Conservation (phyloP, 108 stramenopile species). For the Nannochloropsis gaditana region DNA sequence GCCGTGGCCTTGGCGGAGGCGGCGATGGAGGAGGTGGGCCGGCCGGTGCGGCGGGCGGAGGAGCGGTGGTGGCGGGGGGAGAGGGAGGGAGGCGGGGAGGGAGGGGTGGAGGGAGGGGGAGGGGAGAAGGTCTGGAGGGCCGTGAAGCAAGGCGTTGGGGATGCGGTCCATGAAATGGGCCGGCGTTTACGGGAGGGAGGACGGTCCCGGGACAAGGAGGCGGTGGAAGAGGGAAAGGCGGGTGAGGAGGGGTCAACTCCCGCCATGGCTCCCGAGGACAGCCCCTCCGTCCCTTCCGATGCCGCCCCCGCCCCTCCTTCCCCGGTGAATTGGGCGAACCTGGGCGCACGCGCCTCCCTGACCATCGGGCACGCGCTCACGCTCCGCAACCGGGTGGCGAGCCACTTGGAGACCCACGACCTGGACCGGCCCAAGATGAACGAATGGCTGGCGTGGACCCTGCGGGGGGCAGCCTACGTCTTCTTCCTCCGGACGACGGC, state of each 20-base stretch:
- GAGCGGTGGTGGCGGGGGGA: neutral
- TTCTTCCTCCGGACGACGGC: neutral
- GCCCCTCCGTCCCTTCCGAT: neutral
- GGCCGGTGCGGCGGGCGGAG: neutral
- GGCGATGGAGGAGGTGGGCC: neutral
- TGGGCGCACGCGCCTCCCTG: neutral
- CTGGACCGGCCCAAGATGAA: neutral
- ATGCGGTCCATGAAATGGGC: neutral
- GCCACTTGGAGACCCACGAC: conserved; percentile 7
- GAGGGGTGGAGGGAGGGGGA: neutral
- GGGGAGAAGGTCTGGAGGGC: neutral
- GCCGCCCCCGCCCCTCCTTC: neutral
- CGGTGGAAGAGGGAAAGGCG: neutral
- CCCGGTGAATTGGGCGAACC: neutral
- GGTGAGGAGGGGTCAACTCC: neutral
- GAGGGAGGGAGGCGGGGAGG: neutral
- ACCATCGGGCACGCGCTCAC: neutral
- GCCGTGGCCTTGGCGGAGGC: neutral
- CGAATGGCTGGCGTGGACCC: neutral
- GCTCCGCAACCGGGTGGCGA: neutral
- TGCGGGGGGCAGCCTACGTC: neutral
- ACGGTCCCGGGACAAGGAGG: neutral
- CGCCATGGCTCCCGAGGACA: neutral
- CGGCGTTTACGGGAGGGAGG: neutral
- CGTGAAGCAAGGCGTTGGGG: neutral